Evolutionary conservation across 352 stramenopile genomes (phyloP).

Genomic region (Globisporangium alternatum): DNA sequence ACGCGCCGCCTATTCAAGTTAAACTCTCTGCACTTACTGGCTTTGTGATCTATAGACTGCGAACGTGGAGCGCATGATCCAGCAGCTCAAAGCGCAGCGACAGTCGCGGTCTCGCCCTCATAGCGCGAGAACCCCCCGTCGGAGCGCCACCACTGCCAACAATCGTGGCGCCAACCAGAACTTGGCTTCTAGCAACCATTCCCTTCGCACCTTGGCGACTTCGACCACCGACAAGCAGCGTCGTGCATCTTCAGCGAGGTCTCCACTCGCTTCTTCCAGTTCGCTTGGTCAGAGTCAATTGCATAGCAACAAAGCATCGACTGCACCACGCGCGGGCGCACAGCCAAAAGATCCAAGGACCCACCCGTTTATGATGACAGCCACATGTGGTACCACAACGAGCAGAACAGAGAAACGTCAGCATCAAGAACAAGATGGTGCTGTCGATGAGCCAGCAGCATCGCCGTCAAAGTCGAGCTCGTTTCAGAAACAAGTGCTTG

Average conservation of each 20-base stretch:
- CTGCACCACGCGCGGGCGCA: background rate
- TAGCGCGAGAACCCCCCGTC: background rate
- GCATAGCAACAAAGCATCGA: background rate
- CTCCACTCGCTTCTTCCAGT: background rate
- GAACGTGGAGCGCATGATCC: conserved; percentile 45
- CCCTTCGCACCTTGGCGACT: background rate
- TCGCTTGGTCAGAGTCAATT: background rate
- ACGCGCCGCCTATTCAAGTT: background rate
- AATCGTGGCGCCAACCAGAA: background rate
- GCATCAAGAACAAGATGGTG: background rate
- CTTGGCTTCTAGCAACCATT: background rate
- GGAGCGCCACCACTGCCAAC: background rate
- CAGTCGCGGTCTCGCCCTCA: conserved; percentile 7
- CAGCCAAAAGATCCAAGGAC: background rate
- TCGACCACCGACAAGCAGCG: background rate
- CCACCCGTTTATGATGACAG: background rate
- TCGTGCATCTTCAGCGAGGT: background rate
- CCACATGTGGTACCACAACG: background rate
- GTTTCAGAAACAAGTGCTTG: conserved; percentile 47
- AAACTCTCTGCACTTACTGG: background rate
- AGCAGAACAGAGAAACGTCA: background rate
- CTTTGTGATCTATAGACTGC: conserved; percentile 18
- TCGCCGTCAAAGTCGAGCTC: conserved; percentile 19
- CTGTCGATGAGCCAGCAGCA: background rate
- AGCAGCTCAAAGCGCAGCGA: conserved; percentile 30